Percentiles rank a stretch among this genome's conserved stretches.
Evolutionary conservation across 2,329 filamentous ascomycete genomes (phyloP).

Genomic region (Alternaria consortialis): DNA sequence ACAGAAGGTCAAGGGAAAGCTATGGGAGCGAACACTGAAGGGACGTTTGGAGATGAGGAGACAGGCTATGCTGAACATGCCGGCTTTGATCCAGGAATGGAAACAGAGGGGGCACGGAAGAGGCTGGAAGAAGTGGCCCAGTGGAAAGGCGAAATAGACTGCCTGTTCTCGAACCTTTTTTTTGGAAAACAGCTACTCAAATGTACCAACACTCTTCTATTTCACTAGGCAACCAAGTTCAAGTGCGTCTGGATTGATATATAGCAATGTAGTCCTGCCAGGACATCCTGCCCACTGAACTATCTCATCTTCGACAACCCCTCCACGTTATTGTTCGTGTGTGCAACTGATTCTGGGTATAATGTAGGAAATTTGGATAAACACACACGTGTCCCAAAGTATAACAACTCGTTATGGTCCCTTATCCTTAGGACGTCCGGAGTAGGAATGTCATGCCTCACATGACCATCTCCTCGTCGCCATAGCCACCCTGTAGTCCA

Average conservation of each 20-base stretch:
- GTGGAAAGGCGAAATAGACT: conserved; percentile 36
- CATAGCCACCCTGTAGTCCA: conserved; percentile 52
- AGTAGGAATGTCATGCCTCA: conserved; percentile 22
- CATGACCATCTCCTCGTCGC: conserved; percentile 54
- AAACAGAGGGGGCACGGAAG: conserved; percentile 79
- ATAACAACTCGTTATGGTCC: not conserved
- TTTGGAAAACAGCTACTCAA: not conserved
- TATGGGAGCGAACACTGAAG: conserved; percentile 87
- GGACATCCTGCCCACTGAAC: conserved; percentile 12
- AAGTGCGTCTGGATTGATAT: not conserved
- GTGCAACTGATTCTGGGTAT: conserved; percentile 12
- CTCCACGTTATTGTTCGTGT: not conserved
- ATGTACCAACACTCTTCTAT: conserved; percentile 5
- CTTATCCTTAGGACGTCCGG: not conserved
- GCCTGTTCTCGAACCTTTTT: not conserved
- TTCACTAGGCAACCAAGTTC: not conserved
- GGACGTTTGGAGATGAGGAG: conserved; percentile 85
- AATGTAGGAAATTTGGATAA: not conserved
- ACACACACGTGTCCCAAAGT: not conserved
- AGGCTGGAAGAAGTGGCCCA: conserved; percentile 79
- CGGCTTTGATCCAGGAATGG: conserved; percentile 89
- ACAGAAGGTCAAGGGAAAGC: conserved; percentile 93
- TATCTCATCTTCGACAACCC: conserved; percentile 5
- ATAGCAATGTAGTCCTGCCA: not conserved
- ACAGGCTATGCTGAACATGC: conserved; percentile 95